Base-by-base conservation (phyloP, 1,284 basidiomycete species). In the Trametes versicolor region DNA sequence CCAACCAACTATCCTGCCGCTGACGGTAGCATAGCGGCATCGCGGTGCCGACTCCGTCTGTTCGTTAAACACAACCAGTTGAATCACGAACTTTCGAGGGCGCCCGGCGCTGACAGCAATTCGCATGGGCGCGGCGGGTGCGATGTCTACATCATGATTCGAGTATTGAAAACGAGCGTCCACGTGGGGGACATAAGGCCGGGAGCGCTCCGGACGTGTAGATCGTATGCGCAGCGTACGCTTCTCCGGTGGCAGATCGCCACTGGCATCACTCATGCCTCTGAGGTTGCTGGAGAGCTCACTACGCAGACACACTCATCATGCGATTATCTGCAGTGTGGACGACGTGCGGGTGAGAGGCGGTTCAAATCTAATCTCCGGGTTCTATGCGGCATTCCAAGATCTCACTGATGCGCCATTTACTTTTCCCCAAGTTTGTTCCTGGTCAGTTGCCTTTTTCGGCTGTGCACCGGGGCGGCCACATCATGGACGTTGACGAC, bases 401-500 rank as follows among this genome's bases (percentile, higher is more conserved):
- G 19, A 43, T 19, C 15, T 19, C 41, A 43, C 36, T 51, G 50
- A 51, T 51, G 49, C 48, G 48, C 23, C 25, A 25, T 4, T 17
- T 17, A 39, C 4, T 17, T 39, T 43, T 19, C 17, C 15, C 17
- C 15, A 23, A 49, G 13, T 17, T 41, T 10, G 60, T 57, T 62
- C 61, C 61, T 62, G 54, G 61, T 57, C 37, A 57, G 48, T 57
- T 62, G 54, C 61, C 61, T 62, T 43, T 52, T 52, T 19, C 5
- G 39, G 54, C 5, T 39, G 27, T 51, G 27, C 60, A 62, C 60
- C 53, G 25, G 61, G n/a, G n/a, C n/a, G n/a, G n/a, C 15, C 29
- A 0, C 60, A 62, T 62, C 61, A 57, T 47, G 39, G 39, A 41
- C 54, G 61, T 62, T 62, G 61, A 62, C 61, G 47, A 62, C 61